phyloP scores from a whole-genome alignment of 805 yeast species.

The Kodamaea sagamina region DNA sequence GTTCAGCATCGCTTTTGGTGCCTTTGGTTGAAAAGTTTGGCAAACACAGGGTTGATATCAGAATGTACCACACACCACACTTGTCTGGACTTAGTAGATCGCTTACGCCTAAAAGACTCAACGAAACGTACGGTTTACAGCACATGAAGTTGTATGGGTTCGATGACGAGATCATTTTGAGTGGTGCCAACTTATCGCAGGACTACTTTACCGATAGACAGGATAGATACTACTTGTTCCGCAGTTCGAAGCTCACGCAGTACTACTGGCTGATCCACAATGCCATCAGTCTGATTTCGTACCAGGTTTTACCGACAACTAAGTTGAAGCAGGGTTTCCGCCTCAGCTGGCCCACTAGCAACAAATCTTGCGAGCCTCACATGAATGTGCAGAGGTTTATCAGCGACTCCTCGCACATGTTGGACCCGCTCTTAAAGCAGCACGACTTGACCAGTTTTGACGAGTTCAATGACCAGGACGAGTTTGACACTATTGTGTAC shows the following conservation, averaged over 20 bases:
- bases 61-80: conserved; percentile 90
- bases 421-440: conserved; percentile 61
- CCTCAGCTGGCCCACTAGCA: conserved; percentile 73
- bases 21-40: conserved; percentile 66
- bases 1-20: conserved; percentile 76
- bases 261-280: conserved; percentile 74
- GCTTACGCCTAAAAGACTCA: conserved; percentile 76
- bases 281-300: conserved; percentile 70
- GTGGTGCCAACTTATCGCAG: conserved; percentile 88
- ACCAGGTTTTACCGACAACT: conserved; percentile 53
- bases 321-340: conserved; percentile 50
- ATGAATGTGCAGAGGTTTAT: conserved; percentile 53
- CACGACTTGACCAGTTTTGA: conserved; percentile 33
- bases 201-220: conserved; percentile 96
- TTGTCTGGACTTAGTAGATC: conserved; percentile 64
- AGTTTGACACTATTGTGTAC: conserved; percentile 67
- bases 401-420: conserved; percentile 52
- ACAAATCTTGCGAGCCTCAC: conserved; percentile 68
- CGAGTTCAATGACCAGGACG: conserved; percentile 34
- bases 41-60: conserved; percentile 66
- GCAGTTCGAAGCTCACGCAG: conserved; percentile 56
- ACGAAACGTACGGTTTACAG: conserved; percentile 91
- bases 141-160: conserved; percentile 97
- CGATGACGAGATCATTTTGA: conserved; percentile 82
- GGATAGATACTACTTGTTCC: conserved; percentile 83